Percentiles rank a stretch among this genome's conserved stretches.
Conservation (phyloP, 345 rosid species). For the Nasturtium officinale region DNA sequence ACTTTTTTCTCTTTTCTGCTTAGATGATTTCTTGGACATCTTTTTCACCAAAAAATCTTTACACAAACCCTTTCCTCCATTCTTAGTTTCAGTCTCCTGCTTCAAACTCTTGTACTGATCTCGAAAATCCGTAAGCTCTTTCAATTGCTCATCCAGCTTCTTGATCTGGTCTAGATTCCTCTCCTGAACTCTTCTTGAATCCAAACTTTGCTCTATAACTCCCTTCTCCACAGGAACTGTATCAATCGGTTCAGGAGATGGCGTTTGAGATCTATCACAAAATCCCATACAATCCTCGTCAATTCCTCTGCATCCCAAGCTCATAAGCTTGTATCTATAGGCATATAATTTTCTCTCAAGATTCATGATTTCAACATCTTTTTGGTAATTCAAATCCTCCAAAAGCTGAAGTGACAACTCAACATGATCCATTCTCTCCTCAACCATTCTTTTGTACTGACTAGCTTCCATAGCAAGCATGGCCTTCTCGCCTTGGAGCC, state of each 20-base stretch:
- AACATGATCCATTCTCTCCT: conserved; percentile 67
- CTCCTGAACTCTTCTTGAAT: conserved; percentile 42
- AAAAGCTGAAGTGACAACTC: conserved; percentile 59
- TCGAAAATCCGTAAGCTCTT: conserved; percentile 48
- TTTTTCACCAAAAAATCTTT: conserved; percentile 28
- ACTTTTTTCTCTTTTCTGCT: conserved; percentile 12
- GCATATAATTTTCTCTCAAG: conserved; percentile 70
- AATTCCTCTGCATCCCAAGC: conserved; percentile 63
- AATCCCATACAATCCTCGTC: conserved; percentile 23
- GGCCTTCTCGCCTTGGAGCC: conserved; percentile 81
- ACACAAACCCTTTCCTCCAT: conserved; percentile 32
- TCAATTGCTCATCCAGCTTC: conserved; percentile 52
- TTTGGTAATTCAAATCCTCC: conserved; percentile 64
- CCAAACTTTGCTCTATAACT: conserved; percentile 38
- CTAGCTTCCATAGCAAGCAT: conserved; percentile 73
- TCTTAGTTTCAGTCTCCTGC: conserved; percentile 30
- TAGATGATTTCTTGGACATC: conserved; percentile 43
- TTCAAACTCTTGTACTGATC: conserved; percentile 30
- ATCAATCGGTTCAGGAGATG: conserved; percentile 19
- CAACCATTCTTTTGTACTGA: conserved; percentile 82
- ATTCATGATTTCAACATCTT: conserved; percentile 73
- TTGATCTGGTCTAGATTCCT: conserved; percentile 48
- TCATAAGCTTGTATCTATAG: conserved; percentile 60
- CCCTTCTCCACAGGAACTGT: conserved; percentile 33
- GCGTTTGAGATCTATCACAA: conserved; percentile 32